Base-by-base conservation (phyloP, 768 basidiomycete genomes). In the Pleurotus eryngii region DNA sequence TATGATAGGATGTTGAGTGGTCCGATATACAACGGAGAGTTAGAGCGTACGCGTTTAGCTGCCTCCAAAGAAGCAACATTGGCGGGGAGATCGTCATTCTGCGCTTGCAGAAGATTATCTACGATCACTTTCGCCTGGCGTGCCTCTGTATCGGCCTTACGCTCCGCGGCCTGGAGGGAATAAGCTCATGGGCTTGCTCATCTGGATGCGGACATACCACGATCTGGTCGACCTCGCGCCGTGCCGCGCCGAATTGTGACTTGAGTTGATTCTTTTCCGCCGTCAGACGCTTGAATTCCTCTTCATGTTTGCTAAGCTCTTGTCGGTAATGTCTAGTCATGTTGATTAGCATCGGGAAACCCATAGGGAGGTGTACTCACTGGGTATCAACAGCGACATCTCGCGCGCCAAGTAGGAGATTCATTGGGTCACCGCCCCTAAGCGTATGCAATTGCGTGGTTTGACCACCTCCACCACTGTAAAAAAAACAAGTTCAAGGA, bases 61-160 rank as follows among this genome's bases (percentile, higher is more conserved):
- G 69, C 75, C 58, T 86, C 74, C 12, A 89, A 71, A 12, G 78
- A 80, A 18, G 79, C 74, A n/a, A 89, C 74, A 62, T 81, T 79
- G 5, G 81, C 81, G 1, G 89, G 86, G 67, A 87, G 72, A 11
- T 89, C 87, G 17, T 89, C 86, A 57, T 87, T 88, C 11, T 79
- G 77, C 59, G 88, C 86, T 37, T 79, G 72, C 60, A 86, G 81
- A 15, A 89, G 65, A 18, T 70, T 69, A 27, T 65, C 63, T 40
- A 81, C 68, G 1, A 60, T 62, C 5, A 59, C 35, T 65, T 75
- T 83, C 27, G 76, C 74, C 5, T 47, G 47, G 38, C 70, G 63
- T 15, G 65, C 42, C 3, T 58, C 46, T 1, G 63, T 49, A 46
- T 74, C 65, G 20, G 74, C 67, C 3, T 49, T 40, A 45, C 46